Percentiles rank a stretch among this genome's conserved stretches.
Evolutionary conservation across 768 basidiomycete species (phyloP).

Genomic region (Paxillus involutus): DNA sequence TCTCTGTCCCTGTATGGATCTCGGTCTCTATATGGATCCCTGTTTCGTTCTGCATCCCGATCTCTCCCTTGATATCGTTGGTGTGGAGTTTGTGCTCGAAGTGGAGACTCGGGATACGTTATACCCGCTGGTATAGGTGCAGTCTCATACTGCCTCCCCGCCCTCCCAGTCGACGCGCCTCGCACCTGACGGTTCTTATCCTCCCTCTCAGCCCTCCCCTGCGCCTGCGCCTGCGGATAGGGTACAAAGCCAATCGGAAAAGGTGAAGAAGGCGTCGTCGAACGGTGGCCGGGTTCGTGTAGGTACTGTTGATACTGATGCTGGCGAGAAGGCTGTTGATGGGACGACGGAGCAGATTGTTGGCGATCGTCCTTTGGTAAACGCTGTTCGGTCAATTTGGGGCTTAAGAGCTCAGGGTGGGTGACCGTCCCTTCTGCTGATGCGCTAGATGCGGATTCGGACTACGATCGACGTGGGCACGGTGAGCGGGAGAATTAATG

Average conservation of each 20-base stretch:
- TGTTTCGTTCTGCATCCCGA: not conserved
- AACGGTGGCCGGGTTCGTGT: slow-evolving; percentile 6
- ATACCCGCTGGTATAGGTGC: slow-evolving; percentile 27
- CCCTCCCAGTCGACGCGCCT: slow-evolving; percentile 7
- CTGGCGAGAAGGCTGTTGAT: not conserved
- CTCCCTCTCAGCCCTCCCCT: not conserved
- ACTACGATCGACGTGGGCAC: slow-evolving; percentile 25
- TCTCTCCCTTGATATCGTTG: slow-evolving; percentile 2
- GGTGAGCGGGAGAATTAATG: not conserved
- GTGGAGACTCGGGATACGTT: slow-evolving; percentile 26
- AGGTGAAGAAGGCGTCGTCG: slow-evolving; percentile 8
- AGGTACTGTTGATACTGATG: not conserved
- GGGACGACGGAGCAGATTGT: slow-evolving; percentile 3
- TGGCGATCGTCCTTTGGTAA: slow-evolving; percentile 20
- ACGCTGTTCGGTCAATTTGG: slow-evolving; percentile 36
- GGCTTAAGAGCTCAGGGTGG: slow-evolving; percentile 43
- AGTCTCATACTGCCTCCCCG: slow-evolving; percentile 17
- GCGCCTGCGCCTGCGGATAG: not conserved
- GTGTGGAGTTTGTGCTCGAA: slow-evolving; percentile 26
- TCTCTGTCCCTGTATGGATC: not conserved
- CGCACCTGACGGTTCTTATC: slow-evolving; percentile 7
- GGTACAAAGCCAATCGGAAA: slow-evolving; percentile 23
- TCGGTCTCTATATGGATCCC: not conserved
- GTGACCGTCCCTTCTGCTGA: slow-evolving; percentile 31
- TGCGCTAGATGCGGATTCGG: slow-evolving; percentile 36